Evolutionary conservation across 2,329 filamentous ascomycete species (phyloP).

Genomic region (Fusarium proliferatum): DNA sequence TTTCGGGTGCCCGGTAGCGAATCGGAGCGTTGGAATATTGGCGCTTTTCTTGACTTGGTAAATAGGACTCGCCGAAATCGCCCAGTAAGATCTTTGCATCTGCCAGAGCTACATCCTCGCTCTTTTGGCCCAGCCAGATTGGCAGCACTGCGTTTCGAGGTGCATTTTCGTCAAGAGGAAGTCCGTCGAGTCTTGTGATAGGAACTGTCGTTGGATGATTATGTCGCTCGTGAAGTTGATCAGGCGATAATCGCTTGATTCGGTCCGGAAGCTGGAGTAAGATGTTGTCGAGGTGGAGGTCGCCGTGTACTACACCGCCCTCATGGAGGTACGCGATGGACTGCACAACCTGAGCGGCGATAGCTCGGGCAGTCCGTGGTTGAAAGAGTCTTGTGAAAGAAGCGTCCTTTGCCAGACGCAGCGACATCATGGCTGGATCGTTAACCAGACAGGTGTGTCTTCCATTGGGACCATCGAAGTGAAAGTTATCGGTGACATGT

Average conservation of each 20-base stretch:
- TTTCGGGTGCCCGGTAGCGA: constrained; percentile 34
- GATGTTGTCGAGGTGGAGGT: constrained; percentile 39
- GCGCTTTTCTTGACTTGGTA: constrained; percentile 24
- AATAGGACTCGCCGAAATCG: constrained; percentile 39
- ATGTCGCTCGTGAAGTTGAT: constrained; percentile 34
- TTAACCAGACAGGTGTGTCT: constrained; percentile 40
- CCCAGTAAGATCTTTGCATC: constrained; percentile 36
- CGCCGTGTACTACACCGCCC: constrained; percentile 38
- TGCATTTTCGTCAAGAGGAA: constrained; percentile 32
- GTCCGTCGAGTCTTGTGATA: constrained; percentile 35
- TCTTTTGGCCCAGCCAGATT: constrained; percentile 36
- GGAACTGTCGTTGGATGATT: constrained; percentile 27
- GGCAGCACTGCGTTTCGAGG: constrained; percentile 34
- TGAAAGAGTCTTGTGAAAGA: constrained; percentile 35
- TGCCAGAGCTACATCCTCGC: constrained; percentile 27
- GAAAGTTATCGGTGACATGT: constrained; percentile 35
- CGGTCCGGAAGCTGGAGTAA: constrained; percentile 35
- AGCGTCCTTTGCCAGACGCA: constrained; percentile 34
- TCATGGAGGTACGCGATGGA: constrained; percentile 36
- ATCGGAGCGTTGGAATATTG: constrained; percentile 37
- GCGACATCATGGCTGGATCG: constrained; percentile 40
- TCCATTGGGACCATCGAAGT: constrained; percentile 38
- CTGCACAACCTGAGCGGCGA: constrained; percentile 37
- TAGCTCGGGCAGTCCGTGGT: constrained; percentile 33
- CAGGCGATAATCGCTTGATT: constrained; percentile 20